phyloP scores from a whole-genome alignment of 257 asterid genomes.

The Nicotiana otophora region DNA sequence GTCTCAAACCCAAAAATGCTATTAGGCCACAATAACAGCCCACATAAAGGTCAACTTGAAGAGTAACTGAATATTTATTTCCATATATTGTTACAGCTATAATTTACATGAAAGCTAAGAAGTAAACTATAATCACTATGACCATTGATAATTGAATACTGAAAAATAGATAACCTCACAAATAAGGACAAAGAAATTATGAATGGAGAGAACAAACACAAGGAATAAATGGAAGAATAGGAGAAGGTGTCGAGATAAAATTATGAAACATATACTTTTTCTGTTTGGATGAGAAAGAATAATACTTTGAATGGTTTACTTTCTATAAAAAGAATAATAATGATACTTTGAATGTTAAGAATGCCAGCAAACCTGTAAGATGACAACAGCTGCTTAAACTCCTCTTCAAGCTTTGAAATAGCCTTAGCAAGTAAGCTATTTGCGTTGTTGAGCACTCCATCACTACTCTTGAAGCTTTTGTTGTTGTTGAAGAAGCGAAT shows the following conservation, averaged over 20 bases:
- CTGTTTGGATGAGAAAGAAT: neutral
- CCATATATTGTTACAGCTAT: neutral
- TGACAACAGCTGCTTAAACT: constrained; percentile 71
- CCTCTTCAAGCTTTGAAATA: constrained; percentile 93
- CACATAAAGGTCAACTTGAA: neutral
- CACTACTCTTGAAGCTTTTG: constrained; percentile 94
- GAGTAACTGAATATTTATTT: neutral
- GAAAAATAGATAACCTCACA: neutral
- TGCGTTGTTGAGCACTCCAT: constrained; percentile 87
- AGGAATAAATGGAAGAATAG: neutral
- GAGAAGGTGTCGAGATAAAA: neutral
- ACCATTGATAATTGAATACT: neutral
- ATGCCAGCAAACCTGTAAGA: constrained; percentile 61
- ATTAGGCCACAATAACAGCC: neutral
- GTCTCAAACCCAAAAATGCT: neutral
- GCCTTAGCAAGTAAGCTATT: constrained; percentile 86
- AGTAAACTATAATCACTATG: neutral
- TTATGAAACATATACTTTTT: neutral
- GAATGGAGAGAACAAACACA: neutral
- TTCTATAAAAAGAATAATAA: constrained; percentile 4
- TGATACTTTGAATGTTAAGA: neutral
- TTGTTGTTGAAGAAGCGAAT: constrained; percentile 81
- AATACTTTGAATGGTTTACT: neutral
- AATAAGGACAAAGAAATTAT: neutral
- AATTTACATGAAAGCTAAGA: neutral